Percentiles rank a stretch among this genome's conserved stretches.
Conservation (phyloP, 2,329 filamentous ascomycete genomes). For the Aureobasidium sp. region DNA sequence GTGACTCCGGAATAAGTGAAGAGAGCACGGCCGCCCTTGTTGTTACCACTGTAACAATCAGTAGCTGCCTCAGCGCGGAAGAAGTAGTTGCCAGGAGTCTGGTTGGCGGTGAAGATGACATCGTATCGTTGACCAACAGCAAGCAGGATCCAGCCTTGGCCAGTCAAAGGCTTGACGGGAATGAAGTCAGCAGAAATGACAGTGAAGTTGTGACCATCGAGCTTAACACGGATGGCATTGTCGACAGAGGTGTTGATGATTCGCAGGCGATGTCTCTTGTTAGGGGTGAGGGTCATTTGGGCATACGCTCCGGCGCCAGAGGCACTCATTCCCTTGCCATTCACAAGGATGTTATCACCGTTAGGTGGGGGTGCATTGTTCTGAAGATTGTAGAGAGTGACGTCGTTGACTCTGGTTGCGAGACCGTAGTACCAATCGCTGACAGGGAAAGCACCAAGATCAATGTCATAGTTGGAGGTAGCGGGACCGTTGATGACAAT, state of each 20-base stretch:
- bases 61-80: slow-evolving; percentile 33
- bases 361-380: slow-evolving; percentile 22
- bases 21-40: slow-evolving; percentile 26
- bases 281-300: slow-evolving; percentile 19
- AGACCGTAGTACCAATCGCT: slow-evolving; percentile 24
- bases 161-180: slow-evolving; percentile 20
- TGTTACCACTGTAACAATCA: slow-evolving; percentile 28
- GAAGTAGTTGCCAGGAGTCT: slow-evolving; percentile 36
- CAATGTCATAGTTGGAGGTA: slow-evolving; percentile 31
- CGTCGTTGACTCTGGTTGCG: slow-evolving; percentile 21
- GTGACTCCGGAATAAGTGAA: slow-evolving; percentile 26
- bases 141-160: slow-evolving; percentile 27
- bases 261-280: slow-evolving; percentile 35
- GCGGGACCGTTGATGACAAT: slow-evolving; percentile 36
- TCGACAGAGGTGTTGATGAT: slow-evolving; percentile 39
- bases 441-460: slow-evolving; percentile 23
- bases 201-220: slow-evolving; percentile 25
- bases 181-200: slow-evolving; percentile 31
- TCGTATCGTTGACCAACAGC: slow-evolving; percentile 39
- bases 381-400: slow-evolving; percentile 24
- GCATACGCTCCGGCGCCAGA: slow-evolving; percentile 19
- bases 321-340: slow-evolving; percentile 32
- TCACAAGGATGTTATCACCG: slow-evolving; percentile 36
- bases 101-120: slow-evolving; percentile 37
- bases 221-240: slow-evolving; percentile 32